Evolutionary conservation across 345 rosid genomes (phyloP), one percentile per base, ranked within the genome.

Genomic region (Boechera retrofracta): DNA sequence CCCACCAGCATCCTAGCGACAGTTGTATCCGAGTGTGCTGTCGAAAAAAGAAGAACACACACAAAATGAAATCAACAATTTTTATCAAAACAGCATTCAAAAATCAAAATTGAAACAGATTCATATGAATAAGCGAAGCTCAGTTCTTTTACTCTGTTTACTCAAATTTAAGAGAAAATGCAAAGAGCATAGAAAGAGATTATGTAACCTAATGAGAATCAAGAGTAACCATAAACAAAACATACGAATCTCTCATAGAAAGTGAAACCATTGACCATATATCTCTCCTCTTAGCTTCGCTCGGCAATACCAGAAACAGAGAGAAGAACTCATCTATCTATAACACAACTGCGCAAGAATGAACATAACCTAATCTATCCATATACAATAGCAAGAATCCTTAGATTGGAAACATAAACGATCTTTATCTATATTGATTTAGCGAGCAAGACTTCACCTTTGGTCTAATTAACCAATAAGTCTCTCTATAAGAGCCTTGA

Each of bases 1-100:
- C 98, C 98, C 5, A 93, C 94, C 10, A 93, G 84, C 94, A 91
- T 93, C 83, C 72, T 91, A 15, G 88, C 96, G 28, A 86, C 88
- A 0, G 88, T 86, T 49, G 89, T 82, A 49, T 87, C 94, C 13
- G 94, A 89, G 79, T 89, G 94, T 74, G 89, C 91, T 89, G 85
- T 79, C 71, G 4, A 71, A 53, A 1, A 57, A 10, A 18, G 0
- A 64, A 12, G 26, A 28, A 12, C 1, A 10, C 8, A 12, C 0
- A 47, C 18, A 16, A n/a, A 39, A 28, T 7, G 32, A 57, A 38
- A 31, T 58, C 69, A 67, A 31, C 21, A 45, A 7, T 2, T 10
- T 48, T 52, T 18, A 21, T 24, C 15, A 66, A 44, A 56, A 47
- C 26, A 28, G 29, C n/a, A 74, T 55, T 48, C 48, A 61, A 10